Conservation (phyloP, 1,284 basidiomycete species). For the Takashimella tepidaria region DNA sequence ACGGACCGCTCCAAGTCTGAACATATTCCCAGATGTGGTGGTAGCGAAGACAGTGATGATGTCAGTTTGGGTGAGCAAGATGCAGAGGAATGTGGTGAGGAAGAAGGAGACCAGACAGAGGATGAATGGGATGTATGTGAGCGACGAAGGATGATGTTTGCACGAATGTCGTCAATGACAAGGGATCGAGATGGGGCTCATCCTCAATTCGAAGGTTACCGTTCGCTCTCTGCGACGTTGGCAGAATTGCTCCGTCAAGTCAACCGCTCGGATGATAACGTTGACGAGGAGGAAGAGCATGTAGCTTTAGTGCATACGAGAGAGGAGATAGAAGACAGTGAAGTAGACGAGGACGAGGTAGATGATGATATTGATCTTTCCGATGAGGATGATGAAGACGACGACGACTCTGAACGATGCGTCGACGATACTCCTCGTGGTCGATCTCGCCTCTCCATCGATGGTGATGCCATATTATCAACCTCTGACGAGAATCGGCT, state of each 20-base stretch:
- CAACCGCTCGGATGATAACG: slow-evolving; percentile 9
- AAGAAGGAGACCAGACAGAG: slow-evolving; percentile 11
- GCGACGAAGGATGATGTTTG: slow-evolving; percentile 43
- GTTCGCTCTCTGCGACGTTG: slow-evolving; percentile 36
- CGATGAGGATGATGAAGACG: not conserved
- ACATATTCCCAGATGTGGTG: slow-evolving; percentile 8
- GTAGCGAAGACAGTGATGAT: no score
- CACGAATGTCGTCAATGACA: slow-evolving; percentile 23
- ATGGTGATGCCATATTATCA: not conserved
- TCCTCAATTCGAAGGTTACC: slow-evolving; percentile 43
- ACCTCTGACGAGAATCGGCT: not conserved
- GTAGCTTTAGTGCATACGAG: slow-evolving; percentile 3
- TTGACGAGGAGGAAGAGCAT: slow-evolving; percentile 1
- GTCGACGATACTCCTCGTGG: not conserved
- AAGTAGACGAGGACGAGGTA: slow-evolving; percentile 1
- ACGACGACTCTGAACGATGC: no score
- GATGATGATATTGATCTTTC: slow-evolving; percentile 1
- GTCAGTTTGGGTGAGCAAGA: not conserved
- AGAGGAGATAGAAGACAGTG: slow-evolving; percentile 12
- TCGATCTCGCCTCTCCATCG: not conserved
- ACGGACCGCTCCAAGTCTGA: slow-evolving; percentile 1
- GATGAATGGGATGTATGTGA: slow-evolving; percentile 40
- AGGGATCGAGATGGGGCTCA: slow-evolving; percentile 14
- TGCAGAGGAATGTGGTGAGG: slow-evolving; percentile 10
- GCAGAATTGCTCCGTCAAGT: slow-evolving; percentile 28